Base-by-base conservation (phyloP, 768 basidiomycete species). In the Tricholoma sp. region DNA sequence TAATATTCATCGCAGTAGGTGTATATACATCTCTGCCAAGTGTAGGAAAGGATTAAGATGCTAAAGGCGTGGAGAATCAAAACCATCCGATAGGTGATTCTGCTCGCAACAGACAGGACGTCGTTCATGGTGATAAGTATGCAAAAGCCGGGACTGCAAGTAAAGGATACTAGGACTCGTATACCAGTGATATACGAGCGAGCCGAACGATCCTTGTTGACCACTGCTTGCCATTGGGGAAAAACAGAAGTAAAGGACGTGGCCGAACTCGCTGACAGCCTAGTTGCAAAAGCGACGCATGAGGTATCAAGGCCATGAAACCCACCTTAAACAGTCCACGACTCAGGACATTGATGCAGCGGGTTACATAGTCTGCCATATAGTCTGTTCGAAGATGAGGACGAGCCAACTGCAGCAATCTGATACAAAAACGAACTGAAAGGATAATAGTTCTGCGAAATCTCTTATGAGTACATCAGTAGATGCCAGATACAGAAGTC, bases 1-100 rank as follows among this genome's bases (percentile, higher is more conserved):
- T 55, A 55, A 51, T 22, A 51, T 59, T 39, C 53, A 51, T 18
- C 11, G 1, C 24, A 16, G 43, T 55, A 54, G 31, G 31, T 19
- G 21, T 54, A 29, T 52, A 39, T 47, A 49, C 46, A 50, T 50
- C 37, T 43, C 47, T 49, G 47, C 14, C 12, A n/a, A 24, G 14
- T 47, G 46, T 9, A 27, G 24, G 46, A 16, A 47, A 12, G 8
- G 46, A 27, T 47, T 50, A 31, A 29, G 27, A 31, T n/a, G 7
- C 47, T 49, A 31, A 49, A 16, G 12, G 29, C 29, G 29, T 9
- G 27, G 12, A 14, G 19, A 46, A 10, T 3, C 19, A 45, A 14
- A 29, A 1, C 27, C 47, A 50, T 50, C 27, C 29, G n/a, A 31
- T 18, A 7, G n/a, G 5, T 9, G 3, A 21, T 43, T 47, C 10